phyloP scores from a whole-genome alignment of 2,329 filamentous ascomycete genomes.

The Colletotrichum liriopes region DNA sequence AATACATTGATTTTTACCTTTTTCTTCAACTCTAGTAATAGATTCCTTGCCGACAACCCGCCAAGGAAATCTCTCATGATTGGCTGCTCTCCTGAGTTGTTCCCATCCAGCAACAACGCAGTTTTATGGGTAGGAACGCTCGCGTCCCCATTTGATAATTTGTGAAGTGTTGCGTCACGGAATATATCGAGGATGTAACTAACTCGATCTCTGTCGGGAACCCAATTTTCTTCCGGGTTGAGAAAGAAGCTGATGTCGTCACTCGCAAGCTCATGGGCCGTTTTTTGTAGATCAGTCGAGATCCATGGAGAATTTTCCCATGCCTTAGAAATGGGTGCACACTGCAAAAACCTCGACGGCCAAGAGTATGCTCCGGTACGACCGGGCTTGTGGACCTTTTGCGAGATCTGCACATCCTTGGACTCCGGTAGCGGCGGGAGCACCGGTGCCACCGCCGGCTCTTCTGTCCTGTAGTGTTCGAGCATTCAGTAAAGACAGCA shows the following conservation, averaged over 20 bases:
- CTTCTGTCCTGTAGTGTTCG: too few species aligned
- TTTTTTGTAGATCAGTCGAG: too few species aligned
- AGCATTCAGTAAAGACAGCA: too few species aligned
- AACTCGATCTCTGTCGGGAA: not conserved
- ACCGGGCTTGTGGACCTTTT: too few species aligned
- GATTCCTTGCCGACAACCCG: not conserved
- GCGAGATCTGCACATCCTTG: not conserved
- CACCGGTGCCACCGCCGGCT: too few species aligned
- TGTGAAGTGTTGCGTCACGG: not conserved
- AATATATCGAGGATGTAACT: constrained; percentile 3
- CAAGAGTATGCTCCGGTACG: not conserved
- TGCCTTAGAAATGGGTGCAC: too few species aligned
- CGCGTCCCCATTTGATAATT: not conserved
- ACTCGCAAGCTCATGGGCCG: not conserved
- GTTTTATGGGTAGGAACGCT: not conserved
- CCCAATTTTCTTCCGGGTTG: not conserved
- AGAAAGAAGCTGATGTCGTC: not conserved
- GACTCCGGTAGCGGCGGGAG: too few species aligned
- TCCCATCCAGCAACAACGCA: constrained; percentile 9
- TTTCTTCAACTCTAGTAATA: not conserved
- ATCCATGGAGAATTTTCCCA: not conserved
- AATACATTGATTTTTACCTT: not conserved
- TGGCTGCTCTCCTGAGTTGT: rapidly evolving
- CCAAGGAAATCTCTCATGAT: not conserved
- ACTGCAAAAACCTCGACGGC: not conserved